phyloP scores from a whole-genome alignment of 306 rosid species.

The Potentilla sterilis region DNA sequence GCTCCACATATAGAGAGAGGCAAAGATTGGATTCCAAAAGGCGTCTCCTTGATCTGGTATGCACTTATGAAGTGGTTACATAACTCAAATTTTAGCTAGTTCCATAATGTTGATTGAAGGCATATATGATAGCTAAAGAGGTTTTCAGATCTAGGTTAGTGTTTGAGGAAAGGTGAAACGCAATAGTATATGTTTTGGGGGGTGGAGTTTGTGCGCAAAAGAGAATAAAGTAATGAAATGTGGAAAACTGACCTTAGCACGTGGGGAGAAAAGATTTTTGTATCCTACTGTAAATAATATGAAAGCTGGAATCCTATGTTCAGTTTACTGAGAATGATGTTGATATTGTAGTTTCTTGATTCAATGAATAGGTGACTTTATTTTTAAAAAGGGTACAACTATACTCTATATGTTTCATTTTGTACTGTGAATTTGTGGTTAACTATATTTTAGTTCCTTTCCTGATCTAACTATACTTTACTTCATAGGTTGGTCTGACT shows the following conservation, averaged over 20 bases:
- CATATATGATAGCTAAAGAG: neutral
- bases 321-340: neutral
- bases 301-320: neutral
- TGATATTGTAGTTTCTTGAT: neutral
- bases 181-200: neutral
- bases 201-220: constrained; percentile 1
- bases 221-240: neutral
- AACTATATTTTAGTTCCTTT: neutral
- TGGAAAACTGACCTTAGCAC: neutral
- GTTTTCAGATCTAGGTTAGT: neutral
- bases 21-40: constrained; percentile 70
- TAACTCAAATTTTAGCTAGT: constrained; percentile 13
- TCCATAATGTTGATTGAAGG: neutral
- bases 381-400: neutral
- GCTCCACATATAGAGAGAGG: constrained; percentile 54
- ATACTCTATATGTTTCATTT: neutral
- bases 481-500: constrained; percentile 17
- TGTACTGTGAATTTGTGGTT: neutral
- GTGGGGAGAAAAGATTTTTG: neutral
- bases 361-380: constrained; percentile 1
- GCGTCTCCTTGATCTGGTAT: constrained; percentile 89
- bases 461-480: neutral
- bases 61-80: constrained; percentile 25
- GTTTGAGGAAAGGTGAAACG: constrained; percentile 1
- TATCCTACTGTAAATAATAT: neutral